Evolutionary conservation across 179 eudicot genomes (phyloP).

Genomic region (Beta corolliflora): DNA sequence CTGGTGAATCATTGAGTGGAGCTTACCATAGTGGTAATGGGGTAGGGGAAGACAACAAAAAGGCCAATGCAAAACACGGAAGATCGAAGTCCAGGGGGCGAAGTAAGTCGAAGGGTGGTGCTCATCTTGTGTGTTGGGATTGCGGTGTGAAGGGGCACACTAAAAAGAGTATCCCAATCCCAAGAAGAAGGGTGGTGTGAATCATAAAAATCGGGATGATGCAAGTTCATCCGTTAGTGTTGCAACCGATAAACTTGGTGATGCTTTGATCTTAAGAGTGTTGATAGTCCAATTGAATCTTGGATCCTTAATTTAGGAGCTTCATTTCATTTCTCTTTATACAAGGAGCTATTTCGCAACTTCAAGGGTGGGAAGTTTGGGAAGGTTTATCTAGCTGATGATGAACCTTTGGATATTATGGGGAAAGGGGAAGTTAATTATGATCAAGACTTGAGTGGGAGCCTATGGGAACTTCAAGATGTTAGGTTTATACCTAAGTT

Average conservation of each 20-base stretch:
- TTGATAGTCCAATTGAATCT: not conserved
- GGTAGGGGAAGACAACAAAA: not conserved
- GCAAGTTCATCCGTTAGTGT: too few species aligned
- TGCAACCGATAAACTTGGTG: too few species aligned
- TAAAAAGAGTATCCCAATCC: not conserved
- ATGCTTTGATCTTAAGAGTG: not conserved
- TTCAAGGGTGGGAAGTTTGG: too few species aligned
- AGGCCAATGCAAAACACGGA: not conserved
- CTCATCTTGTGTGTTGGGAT: not conserved
- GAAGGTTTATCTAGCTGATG: too few species aligned
- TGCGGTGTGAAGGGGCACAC: not conserved
- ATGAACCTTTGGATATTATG: too few species aligned
- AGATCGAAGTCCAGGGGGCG: not conserved
- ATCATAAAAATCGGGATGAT: not conserved
- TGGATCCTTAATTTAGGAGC: slow-evolving; percentile 21
- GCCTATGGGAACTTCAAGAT: not conserved
- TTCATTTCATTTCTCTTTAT: slow-evolving; percentile 15
- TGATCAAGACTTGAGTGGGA: too few species aligned
- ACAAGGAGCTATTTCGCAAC: too few species aligned
- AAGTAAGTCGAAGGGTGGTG: not conserved
- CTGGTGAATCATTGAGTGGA: too few species aligned
- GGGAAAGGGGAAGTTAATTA: too few species aligned
- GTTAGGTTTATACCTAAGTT: not conserved
- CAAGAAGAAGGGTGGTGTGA: not conserved
- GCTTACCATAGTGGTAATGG: not conserved